Base-by-base conservation (phyloP, 2,329 filamentous ascomycete species). In the Clarireedia paspali region DNA sequence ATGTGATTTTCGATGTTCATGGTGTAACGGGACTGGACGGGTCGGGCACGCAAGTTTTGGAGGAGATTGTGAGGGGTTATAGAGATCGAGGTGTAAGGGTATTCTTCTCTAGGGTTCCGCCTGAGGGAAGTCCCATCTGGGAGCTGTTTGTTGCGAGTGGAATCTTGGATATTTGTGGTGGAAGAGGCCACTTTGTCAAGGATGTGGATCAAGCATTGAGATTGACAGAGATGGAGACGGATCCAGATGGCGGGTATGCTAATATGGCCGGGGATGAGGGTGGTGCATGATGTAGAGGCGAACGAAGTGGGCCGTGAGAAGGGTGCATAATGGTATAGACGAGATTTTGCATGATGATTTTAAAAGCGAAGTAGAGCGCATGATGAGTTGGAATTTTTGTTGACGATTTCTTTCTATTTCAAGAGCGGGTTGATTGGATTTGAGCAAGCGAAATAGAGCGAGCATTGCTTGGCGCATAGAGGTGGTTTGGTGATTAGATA, bases 1-100 rank as follows among this genome's bases (percentile, higher is more conserved):
- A 96, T 67, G 79, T 99, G 70, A 91, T 99, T 60, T 97, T 99
- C 66, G 94, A 99, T 69, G 91, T 97, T 6, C 92, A 97, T 64
- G 94, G 94, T n/a, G 94, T 99, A 3, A 96, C 91, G 0, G 88
- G 87, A 27, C 84, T 99, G 65, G 94, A 99, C 68, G 94, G 91
- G 5, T 95, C 91, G 0, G 94, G 92, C 1, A 88, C 89, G 0
- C 94, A 97, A 72, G 92, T 97, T 0, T 76, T 99, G 2, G 81
- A 83, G 47, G 94, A 97, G 72, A 97, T 97, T 63, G 89, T 99
- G 15, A 76, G 83, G 48, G 80, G 77, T 30, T 97, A 97, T 69
- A 77, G 85, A n/a, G 80, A 87, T 36, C 77, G 86, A 4, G 88
- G 87, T 0, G 90, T 92, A 1, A 75, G 82, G 2, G 87, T 94